phyloP scores from a whole-genome alignment of 208 protist species.

The Wallacemonas sp. region DNA sequence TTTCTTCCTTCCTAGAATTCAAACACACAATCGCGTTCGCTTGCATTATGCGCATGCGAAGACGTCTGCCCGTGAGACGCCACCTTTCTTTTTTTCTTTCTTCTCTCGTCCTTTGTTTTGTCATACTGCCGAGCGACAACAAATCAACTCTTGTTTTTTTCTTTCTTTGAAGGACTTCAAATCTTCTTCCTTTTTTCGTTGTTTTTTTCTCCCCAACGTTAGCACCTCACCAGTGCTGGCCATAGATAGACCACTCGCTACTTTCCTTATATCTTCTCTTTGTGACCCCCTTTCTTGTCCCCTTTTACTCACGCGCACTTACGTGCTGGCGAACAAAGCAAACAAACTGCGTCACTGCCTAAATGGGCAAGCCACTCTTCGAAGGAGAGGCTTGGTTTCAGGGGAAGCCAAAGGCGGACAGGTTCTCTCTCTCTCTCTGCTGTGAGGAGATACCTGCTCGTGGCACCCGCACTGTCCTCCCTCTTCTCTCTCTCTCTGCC shows the following conservation, averaged over 20 bases:
- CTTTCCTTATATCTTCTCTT: background rate
- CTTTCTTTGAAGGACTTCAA: background rate
- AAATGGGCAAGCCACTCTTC: too few species aligned
- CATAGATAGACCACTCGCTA: background rate
- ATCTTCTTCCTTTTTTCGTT: conserved; percentile 10
- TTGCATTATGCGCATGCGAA: too few species aligned
- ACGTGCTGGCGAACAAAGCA: background rate
- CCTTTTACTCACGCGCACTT: too few species aligned
- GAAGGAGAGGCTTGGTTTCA: too few species aligned
- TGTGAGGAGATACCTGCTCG: too few species aligned
- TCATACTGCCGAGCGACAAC: background rate
- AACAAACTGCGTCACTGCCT: too few species aligned
- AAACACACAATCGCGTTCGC: background rate
- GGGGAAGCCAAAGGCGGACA: too few species aligned
- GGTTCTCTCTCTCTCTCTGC: too few species aligned
- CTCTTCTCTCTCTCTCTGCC: too few species aligned
- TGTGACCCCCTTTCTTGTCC: background rate
- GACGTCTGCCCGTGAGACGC: too few species aligned
- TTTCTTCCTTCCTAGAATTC: too few species aligned
- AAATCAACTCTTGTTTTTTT: conserved; percentile 8
- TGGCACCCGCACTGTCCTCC: too few species aligned
- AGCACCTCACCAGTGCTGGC: background rate
- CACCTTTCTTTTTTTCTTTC: conserved; percentile 7
- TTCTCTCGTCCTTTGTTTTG: conserved; percentile 5
- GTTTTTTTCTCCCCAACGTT: background rate